phyloP scores from a whole-genome alignment of 208 protist genomes.

The Leishmania gerbilli region DNA sequence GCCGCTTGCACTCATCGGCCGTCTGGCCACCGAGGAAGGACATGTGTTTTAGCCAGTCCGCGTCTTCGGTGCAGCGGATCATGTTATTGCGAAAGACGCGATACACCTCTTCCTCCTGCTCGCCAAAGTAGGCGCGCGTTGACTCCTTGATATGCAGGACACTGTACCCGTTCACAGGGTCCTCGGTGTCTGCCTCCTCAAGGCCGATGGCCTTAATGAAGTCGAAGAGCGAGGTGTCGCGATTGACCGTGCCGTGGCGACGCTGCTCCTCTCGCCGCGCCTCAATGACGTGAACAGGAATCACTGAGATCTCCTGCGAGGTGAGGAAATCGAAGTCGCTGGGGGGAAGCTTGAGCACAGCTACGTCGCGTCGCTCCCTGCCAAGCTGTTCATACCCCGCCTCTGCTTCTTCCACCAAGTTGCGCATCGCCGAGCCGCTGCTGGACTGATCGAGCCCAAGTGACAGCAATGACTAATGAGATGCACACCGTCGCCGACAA shows the following conservation, averaged over 20 bases:
- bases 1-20: conserved; percentile 29
- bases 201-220: conserved; percentile 52
- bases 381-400: conserved; percentile 21
- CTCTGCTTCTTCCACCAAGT: conserved; percentile 28
- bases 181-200: conserved; percentile 33
- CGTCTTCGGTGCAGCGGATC: conserved; percentile 30
- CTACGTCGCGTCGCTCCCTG: background rate
- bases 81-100: conserved; percentile 38
- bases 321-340: conserved; percentile 63
- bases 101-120: conserved; percentile 62
- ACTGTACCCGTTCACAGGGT: conserved; percentile 35
- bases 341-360: conserved; percentile 8
- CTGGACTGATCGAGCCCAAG: too few species aligned
- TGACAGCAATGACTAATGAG: background rate
- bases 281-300: conserved; percentile 61
- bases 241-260: conserved; percentile 25
- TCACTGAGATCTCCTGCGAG: conserved; percentile 11
- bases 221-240: conserved; percentile 36
- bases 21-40: conserved; percentile 34
- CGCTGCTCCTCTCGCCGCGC: conserved; percentile 27
- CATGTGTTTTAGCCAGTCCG: conserved; percentile 47
- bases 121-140: conserved; percentile 55
- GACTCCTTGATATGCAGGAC: conserved; percentile 37
- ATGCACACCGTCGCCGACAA: background rate
- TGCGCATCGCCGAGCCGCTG: conserved; percentile 4